A percentile compares a stretch with the other conserved stretches of the same genome.
phyloP scores from a whole-genome alignment of 352 stramenopile genomes.

The Phytophthora pluvialis region DNA sequence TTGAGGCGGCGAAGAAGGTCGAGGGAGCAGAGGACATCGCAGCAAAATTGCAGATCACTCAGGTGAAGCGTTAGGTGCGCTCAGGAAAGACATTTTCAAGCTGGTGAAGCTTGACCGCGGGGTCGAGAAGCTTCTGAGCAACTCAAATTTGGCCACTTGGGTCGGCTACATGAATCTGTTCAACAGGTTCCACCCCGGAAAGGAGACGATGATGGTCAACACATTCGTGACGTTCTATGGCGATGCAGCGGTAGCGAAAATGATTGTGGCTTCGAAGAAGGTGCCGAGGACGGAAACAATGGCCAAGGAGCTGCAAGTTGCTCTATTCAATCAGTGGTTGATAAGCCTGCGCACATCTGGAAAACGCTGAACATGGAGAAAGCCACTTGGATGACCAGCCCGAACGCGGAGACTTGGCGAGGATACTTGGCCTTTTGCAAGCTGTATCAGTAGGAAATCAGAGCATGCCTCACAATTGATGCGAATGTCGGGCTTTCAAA shows the following conservation, averaged over 20 bases:
- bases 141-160: slow-evolving; percentile 3
- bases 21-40: not conserved
- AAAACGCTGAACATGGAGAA: slow-evolving; percentile 17
- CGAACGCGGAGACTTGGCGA: not conserved
- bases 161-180: slow-evolving; percentile 3
- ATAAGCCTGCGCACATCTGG: slow-evolving; percentile 3
- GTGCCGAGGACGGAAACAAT: not conserved
- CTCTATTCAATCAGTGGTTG: slow-evolving; percentile 9
- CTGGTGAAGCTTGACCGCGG: not conserved
- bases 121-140: not conserved
- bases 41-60: not conserved
- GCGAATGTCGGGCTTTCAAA: no score
- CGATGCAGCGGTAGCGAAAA: slow-evolving; percentile 5
- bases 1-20: not conserved
- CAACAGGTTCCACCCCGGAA: not conserved
- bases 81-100: not conserved
- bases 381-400: not conserved
- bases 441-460: slow-evolving; percentile 1
- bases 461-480: no score
- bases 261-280: slow-evolving; percentile 9
- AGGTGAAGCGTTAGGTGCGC: not conserved
- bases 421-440: slow-evolving; percentile 8
- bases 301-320: slow-evolving; percentile 8
- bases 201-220: slow-evolving; percentile 3
- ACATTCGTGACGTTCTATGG: not conserved